Evolutionary conservation across 352 stramenopile species (phyloP).

Genomic region (Globisporangium middletonii): DNA sequence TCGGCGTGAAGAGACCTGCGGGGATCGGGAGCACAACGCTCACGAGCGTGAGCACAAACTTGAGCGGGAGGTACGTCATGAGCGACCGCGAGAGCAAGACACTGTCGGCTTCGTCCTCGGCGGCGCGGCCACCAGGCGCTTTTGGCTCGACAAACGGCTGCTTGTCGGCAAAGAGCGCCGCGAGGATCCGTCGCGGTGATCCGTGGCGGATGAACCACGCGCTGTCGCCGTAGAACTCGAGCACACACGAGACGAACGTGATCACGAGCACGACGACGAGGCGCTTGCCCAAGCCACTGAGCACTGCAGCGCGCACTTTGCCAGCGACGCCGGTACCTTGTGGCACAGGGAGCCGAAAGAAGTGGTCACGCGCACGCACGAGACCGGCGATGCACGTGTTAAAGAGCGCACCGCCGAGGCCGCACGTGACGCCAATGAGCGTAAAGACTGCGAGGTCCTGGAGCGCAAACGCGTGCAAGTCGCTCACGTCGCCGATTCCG

Average conservation of each 20-base stretch:
- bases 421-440: slow-evolving; percentile 58
- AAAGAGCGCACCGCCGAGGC: slow-evolving; percentile 60
- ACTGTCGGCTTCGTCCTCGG: slow-evolving; percentile 26
- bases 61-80: slow-evolving; percentile 71
- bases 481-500: slow-evolving; percentile 40
- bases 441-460: slow-evolving; percentile 56
- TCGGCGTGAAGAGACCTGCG: slow-evolving; percentile 76
- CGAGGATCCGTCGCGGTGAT: slow-evolving; percentile 55
- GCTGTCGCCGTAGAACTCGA: slow-evolving; percentile 75
- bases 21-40: slow-evolving; percentile 73
- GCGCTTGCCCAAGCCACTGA: slow-evolving; percentile 52
- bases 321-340: slow-evolving; percentile 2
- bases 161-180: slow-evolving; percentile 60
- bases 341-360: slow-evolving; percentile 19
- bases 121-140: neutral
- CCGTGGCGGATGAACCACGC: slow-evolving; percentile 78
- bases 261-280: slow-evolving; percentile 49
- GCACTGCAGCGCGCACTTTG: slow-evolving; percentile 15
- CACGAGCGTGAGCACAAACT: slow-evolving; percentile 69
- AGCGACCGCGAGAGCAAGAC: slow-evolving; percentile 67
- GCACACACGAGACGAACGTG: slow-evolving; percentile 58
- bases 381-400: slow-evolving; percentile 67
- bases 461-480: slow-evolving; percentile 43
- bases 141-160: slow-evolving; percentile 30
- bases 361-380: slow-evolving; percentile 50